A percentile compares a stretch with the other conserved stretches of the same genome.
phyloP scores from a whole-genome alignment of 1,139 yeast species.

The Kurtzmaniella quercitrusa region DNA sequence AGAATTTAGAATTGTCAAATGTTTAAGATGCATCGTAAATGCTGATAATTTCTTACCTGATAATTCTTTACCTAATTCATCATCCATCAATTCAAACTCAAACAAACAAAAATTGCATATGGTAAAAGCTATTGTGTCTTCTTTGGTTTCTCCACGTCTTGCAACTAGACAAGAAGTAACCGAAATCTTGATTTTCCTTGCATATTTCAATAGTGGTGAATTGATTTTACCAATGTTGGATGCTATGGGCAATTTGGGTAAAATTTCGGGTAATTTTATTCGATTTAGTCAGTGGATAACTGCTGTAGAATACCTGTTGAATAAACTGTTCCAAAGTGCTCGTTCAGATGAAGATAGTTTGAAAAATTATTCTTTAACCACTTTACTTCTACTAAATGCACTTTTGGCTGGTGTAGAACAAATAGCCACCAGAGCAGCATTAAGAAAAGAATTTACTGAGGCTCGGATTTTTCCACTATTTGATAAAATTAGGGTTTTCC shows the following conservation, averaged over 20 bases:
- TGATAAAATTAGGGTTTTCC: constrained; percentile 31
- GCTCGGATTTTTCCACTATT: constrained; percentile 37
- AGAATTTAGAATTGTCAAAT: constrained; percentile 35
- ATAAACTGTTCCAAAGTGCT: constrained; percentile 26
- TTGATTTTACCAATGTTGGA: constrained; percentile 28
- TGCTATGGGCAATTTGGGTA: constrained; percentile 32
- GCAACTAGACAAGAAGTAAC: constrained; percentile 41
- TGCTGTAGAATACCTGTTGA: constrained; percentile 22
- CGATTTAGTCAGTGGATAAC: constrained; percentile 42
- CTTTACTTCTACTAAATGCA: constrained; percentile 41
- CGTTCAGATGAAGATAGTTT: constrained; percentile 20
- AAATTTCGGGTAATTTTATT: constrained; percentile 30
- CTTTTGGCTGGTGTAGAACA: constrained; percentile 34
- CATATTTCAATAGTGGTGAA: constrained; percentile 23
- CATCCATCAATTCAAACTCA: background rate
- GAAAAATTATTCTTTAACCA: constrained; percentile 41
- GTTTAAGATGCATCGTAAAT: constrained; percentile 32
- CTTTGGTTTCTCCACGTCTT: constrained; percentile 38
- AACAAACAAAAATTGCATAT: constrained; percentile 26
- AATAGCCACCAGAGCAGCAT: constrained; percentile 24
- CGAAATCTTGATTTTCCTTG: constrained; percentile 37
- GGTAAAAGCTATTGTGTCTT: constrained; percentile 32
- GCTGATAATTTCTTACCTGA: constrained; percentile 14
- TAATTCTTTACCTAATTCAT: background rate
- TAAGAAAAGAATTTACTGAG: constrained; percentile 40